These are phyloP conservation scores for Neospora caninum DNA, from an alignment of 169 alveolate species.

Conservation along the genomic window DNA sequence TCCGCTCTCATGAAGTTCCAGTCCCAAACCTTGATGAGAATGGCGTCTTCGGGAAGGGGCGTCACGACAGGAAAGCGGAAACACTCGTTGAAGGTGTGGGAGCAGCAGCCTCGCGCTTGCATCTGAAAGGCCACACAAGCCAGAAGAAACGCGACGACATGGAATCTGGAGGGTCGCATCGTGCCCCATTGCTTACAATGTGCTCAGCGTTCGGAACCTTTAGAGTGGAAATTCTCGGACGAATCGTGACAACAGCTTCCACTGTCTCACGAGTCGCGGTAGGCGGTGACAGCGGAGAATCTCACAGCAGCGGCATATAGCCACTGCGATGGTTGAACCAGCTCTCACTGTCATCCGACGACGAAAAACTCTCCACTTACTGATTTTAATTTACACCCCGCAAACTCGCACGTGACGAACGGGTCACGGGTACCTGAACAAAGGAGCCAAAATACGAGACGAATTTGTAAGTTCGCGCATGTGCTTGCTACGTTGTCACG, in stretches of 20 bases:
- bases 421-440: constrained; percentile 79
- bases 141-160: neutral
- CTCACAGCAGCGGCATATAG: no score
- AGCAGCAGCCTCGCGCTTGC: constrained; percentile 75
- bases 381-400: constrained; percentile 88
- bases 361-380: constrained; percentile 42
- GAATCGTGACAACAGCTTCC: no score
- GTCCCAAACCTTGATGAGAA: constrained; percentile 89
- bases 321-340: no score
- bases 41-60: constrained; percentile 89
- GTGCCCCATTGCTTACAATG: no score
- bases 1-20: constrained; percentile 73
- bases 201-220: no score
- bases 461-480: neutral
- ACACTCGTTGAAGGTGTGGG: constrained; percentile 90
- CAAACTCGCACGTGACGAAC: constrained; percentile 87
- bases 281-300: no score
- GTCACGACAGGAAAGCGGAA: constrained; percentile 89
- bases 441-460: neutral
- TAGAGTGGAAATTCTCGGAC: no score
- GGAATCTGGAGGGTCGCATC: no score
- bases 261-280: no score
- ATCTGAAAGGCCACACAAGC: constrained; percentile 60
- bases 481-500: no score
- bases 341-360: no score